A percentile compares a stretch with the other conserved stretches of the same genome.
Evolutionary conservation across 2,329 filamentous ascomycete genomes (phyloP).

Genomic region (Calonectria pauciramosa): DNA sequence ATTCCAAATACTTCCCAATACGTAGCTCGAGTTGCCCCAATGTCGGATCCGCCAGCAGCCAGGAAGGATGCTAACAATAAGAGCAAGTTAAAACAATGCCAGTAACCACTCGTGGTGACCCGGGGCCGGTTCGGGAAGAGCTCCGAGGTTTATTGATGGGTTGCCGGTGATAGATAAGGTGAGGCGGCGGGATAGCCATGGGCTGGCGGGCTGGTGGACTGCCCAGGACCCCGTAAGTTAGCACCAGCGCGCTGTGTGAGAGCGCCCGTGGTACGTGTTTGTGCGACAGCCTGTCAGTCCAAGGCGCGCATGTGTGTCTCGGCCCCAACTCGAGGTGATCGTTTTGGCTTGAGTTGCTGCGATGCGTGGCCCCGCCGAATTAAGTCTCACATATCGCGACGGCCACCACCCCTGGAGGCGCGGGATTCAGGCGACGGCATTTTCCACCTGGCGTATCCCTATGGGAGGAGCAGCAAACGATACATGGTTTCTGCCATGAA

Average conservation of each 20-base stretch:
- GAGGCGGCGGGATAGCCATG: conserved; percentile 16
- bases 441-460: conserved; percentile 9
- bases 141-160: background rate
- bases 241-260: background rate
- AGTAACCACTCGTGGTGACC: background rate
- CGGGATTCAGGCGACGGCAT: background rate
- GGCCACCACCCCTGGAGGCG: background rate
- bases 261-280: background rate
- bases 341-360: conserved; percentile 12
- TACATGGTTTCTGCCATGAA: background rate
- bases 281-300: conserved; percentile 8
- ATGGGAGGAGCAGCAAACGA: conserved; percentile 2
- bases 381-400: background rate
- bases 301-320: conserved; percentile 14
- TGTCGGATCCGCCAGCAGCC: background rate
- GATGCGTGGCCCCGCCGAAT: background rate
- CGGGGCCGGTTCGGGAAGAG: background rate
- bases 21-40: background rate
- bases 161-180: conserved; percentile 23
- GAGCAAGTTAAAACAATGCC: background rate
- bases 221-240: background rate
- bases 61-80: background rate
- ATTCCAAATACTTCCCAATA: background rate
- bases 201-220: background rate
- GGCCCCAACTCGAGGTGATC: conserved; percentile 1